Percentiles rank a stretch among this genome's conserved stretches.
phyloP scores from a whole-genome alignment of 2,329 filamentous ascomycete species.

The Dactylellina leptospora region DNA sequence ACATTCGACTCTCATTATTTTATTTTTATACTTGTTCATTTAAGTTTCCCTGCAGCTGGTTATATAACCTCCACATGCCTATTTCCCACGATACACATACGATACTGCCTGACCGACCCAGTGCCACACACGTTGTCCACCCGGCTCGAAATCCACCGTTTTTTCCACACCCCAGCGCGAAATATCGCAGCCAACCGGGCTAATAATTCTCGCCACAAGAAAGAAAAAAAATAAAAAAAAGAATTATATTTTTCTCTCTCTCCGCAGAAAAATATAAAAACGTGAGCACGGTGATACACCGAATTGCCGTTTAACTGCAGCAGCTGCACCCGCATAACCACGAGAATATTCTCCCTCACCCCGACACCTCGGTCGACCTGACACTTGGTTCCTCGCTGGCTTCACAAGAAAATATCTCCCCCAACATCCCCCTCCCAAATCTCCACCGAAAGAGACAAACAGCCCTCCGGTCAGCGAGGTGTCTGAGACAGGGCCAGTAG shows the following conservation, averaged over 20 bases:
- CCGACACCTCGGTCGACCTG: not conserved
- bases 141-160: slow-evolving; percentile 40
- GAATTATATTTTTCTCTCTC: slow-evolving; percentile 3
- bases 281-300: slow-evolving; percentile 35
- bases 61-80: slow-evolving; percentile 41
- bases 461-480: not conserved
- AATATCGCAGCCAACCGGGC: slow-evolving; percentile 36
- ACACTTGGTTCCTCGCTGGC: not conserved
- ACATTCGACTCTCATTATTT: not conserved
- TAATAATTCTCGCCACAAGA: slow-evolving; percentile 43
- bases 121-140: slow-evolving; percentile 3
- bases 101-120: not conserved
- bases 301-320: slow-evolving; percentile 50
- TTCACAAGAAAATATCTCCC: not conserved
- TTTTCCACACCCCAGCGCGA: slow-evolving; percentile 36
- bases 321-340: slow-evolving; percentile 47
- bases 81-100: slow-evolving; percentile 34
- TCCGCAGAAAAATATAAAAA: slow-evolving; percentile 29
- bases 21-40: not conserved
- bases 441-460: not conserved
- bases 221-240: no score
- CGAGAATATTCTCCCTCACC: slow-evolving; percentile 49
- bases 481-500: slow-evolving; percentile 19
- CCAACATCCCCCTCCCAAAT: not conserved
- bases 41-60: not conserved